These are phyloP conservation scores for Fusarium sulawesiense DNA, from an alignment of 2,329 filamentous ascomycete species.

Conservation along the genomic window DNA sequence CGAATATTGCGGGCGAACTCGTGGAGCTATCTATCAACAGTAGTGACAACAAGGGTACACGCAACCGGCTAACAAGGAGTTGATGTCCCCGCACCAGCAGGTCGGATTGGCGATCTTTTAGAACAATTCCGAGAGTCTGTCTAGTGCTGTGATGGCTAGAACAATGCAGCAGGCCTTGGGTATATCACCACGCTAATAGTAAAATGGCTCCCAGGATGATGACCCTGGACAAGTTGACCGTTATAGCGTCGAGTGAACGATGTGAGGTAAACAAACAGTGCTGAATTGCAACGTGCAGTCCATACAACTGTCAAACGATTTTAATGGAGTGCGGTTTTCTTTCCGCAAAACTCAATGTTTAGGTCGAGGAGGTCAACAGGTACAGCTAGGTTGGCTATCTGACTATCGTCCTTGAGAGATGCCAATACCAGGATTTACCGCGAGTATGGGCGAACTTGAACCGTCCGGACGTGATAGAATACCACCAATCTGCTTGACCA, in stretches of 20 bases:
- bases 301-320: background rate
- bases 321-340: background rate
- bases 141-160: conserved; percentile 46
- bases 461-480: background rate
- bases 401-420: background rate
- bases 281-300: background rate
- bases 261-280: conserved; percentile 7
- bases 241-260: conserved; percentile 11
- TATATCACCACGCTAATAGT: conserved; percentile 43
- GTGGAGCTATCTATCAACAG: conserved; percentile 14
- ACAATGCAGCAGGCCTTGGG: conserved; percentile 40
- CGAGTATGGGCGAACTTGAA: background rate
- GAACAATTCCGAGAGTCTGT: conserved; percentile 45
- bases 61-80: conserved; percentile 31
- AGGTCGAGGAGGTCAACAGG: background rate
- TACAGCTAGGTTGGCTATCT: background rate
- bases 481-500: background rate
- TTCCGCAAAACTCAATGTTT: background rate
- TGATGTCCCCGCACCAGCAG: conserved; percentile 39
- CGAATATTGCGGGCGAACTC: conserved; percentile 23
- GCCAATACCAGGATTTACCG: background rate
- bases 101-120: conserved; percentile 39
- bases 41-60: conserved; percentile 7
- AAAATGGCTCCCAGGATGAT: conserved; percentile 29
- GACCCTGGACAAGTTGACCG: conserved; percentile 19